Evolutionary conservation across 2,329 filamentous ascomycete genomes (phyloP), one percentile per base, ranked within the genome.

Genomic region (Phyllosticta citrichinensis): DNA sequence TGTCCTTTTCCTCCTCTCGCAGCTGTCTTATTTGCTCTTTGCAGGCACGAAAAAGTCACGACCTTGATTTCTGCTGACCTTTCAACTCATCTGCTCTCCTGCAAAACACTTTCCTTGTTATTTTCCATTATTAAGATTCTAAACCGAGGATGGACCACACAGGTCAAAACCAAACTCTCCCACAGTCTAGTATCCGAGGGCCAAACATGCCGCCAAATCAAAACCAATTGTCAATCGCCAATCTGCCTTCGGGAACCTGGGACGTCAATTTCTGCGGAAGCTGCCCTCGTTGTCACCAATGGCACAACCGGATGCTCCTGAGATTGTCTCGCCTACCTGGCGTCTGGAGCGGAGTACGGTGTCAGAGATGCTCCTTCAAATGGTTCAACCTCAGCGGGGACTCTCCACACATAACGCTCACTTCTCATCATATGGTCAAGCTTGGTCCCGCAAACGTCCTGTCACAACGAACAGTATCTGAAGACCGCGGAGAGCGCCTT

Each of bases 371-470:
- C 33, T 22, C 20, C n/a, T 52, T 58, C 52, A 64, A 62, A 57
- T 63, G 59, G 63, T 62, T 63, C 40, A 57, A 62, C 47, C 57
- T 64, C 40, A 60, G 62, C 25, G 62, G 63, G 17, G 63, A 64
- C 52, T 60, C 62, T 8, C 62, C 57, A 5, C 63, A 63, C 14
- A 53, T 55, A 52, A 63, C 63, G 11, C 60, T 64, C 5, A 35
- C 59, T 20, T 64, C 63, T 14, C 59, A 60, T 25, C 56, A 64
- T 12, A 63, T 61, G 17, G 27, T 52, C 24, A 62, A 47, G 20
- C 30, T 56, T 22, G 40, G 52, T 30, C 50, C 52, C 52, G 52
- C 55, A 27, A 51, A 47, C 27, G 40, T 56, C 22, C 35, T 56
- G 12, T 56, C 54, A 9, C 52, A 53, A 22, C 52, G 20, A 11